Conservation (phyloP, 2,329 filamentous ascomycete species). For the Aspergillus ochraceoroseus region DNA sequence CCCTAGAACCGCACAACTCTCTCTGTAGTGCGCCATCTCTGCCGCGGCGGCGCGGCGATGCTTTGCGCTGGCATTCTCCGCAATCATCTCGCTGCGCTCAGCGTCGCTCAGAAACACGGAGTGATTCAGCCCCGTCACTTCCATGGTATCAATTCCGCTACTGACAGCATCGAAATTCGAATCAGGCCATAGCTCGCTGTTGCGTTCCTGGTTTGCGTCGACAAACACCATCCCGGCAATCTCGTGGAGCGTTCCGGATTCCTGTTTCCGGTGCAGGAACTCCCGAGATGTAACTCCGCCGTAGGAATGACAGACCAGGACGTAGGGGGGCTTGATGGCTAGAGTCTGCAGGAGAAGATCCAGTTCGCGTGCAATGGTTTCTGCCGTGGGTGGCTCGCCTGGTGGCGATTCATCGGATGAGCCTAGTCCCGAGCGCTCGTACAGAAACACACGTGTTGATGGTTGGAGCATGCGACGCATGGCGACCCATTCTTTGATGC, state of each 20-base stretch:
- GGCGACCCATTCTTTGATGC: background rate
- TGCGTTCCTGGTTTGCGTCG: background rate
- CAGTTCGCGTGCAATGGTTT: background rate
- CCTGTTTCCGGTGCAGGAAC: background rate
- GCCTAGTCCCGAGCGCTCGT: conserved; percentile 1
- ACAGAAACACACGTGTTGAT: background rate
- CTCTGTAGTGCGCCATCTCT: too few relatives aligned
- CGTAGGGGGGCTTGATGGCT: background rate
- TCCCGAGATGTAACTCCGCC: background rate
- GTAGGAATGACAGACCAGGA: conserved; percentile 2
- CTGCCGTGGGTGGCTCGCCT: background rate
- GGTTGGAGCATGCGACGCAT: background rate
- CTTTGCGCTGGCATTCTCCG: too few relatives aligned
- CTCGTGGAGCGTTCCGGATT: background rate
- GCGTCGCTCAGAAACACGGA: too few relatives aligned
- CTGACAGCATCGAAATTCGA: conserved; percentile 2
- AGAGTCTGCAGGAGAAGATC: background rate
- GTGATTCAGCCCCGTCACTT: too few relatives aligned
- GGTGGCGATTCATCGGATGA: background rate
- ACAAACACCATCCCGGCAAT: conserved; percentile 1
- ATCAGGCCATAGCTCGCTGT: too few relatives aligned
- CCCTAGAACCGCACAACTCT: too few relatives aligned
- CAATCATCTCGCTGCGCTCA: too few relatives aligned
- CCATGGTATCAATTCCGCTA: background rate
- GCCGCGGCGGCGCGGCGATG: too few relatives aligned